A percentile compares a stretch with the other conserved stretches of the same genome.
phyloP scores from a whole-genome alignment of 208 protist genomes.

The Trichomonas tenax region DNA sequence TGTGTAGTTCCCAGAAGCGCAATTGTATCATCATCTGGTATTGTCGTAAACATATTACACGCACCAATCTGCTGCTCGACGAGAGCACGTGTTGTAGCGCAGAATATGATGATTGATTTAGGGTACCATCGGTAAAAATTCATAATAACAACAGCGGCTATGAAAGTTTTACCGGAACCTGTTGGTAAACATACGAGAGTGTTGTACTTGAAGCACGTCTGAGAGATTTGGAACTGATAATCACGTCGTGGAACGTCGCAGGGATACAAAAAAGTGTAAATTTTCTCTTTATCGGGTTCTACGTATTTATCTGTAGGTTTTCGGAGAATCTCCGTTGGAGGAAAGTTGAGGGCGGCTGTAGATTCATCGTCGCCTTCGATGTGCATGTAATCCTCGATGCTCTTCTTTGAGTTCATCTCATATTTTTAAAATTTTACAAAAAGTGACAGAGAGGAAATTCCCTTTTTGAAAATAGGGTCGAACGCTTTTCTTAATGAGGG shows the following conservation, averaged over 20 bases:
- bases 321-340: neutral
- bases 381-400: no score
- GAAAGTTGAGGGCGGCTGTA: neutral
- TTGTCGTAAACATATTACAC: constrained; percentile 21
- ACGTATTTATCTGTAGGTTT: neutral
- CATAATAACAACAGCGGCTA: constrained; percentile 44
- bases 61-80: constrained; percentile 41
- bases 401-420: no score
- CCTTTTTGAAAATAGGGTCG: no score
- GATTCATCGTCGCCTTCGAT: neutral
- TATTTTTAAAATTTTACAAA: no score
- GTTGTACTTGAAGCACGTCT: constrained; percentile 14
- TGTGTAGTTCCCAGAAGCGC: constrained; percentile 26
- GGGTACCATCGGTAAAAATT: constrained; percentile 46
- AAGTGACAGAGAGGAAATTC: no score
- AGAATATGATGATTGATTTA: constrained; percentile 35
- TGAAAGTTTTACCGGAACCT: constrained; percentile 47
- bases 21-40: neutral
- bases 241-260: neutral
- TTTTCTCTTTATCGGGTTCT: neutral
- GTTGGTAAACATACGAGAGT: constrained; percentile 39
- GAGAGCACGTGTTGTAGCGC: constrained; percentile 41
- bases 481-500: no score
- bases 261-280: neutral
- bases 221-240: constrained; percentile 9